Percentiles rank a stretch among this genome's conserved stretches.
Evolutionary conservation across 2,329 filamentous ascomycete genomes (phyloP).

Genomic region (Dactylellina leptospora): DNA sequence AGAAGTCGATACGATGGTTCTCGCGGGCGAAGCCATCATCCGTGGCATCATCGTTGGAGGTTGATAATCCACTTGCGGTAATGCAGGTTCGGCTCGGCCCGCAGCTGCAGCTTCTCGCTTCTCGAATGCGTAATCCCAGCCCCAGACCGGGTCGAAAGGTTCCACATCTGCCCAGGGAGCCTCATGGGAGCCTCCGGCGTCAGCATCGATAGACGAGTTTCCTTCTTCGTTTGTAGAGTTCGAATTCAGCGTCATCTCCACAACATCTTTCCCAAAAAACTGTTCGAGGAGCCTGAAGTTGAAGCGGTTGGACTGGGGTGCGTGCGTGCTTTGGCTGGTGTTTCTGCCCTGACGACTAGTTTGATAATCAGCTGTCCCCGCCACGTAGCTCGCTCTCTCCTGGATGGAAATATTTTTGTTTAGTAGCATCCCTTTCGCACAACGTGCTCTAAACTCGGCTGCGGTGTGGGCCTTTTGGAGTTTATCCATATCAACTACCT

Average conservation of each 20-base stretch:
- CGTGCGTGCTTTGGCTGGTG: neutral
- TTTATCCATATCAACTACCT: slow-evolving; percentile 1
- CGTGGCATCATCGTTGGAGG: slow-evolving; percentile 28
- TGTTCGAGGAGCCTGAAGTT: slow-evolving; percentile 14
- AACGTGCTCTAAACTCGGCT: slow-evolving; percentile 31
- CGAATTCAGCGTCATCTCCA: slow-evolving; percentile 20
- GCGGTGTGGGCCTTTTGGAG: slow-evolving; percentile 39
- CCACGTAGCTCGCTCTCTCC: slow-evolving; percentile 24
- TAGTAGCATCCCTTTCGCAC: slow-evolving; percentile 13
- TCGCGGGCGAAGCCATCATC: slow-evolving; percentile 14
- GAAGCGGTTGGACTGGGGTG: slow-evolving; percentile 3
- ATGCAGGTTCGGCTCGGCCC: slow-evolving; percentile 52
- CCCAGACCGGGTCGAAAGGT: slow-evolving; percentile 30
- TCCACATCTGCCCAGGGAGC: slow-evolving; percentile 5
- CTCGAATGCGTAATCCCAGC: slow-evolving; percentile 39
- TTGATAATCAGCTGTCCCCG: slow-evolving; percentile 13
- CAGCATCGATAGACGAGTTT: slow-evolving; percentile 54
- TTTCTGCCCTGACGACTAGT: neutral
- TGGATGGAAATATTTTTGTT: neutral
- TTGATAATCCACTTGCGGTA: slow-evolving; percentile 36
- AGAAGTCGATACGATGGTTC: slow-evolving; percentile 22
- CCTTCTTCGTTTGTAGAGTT: slow-evolving; percentile 47
- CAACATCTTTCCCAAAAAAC: slow-evolving; percentile 39
- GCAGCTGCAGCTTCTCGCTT: slow-evolving; percentile 49
- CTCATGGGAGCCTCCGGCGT: slow-evolving; percentile 52